These are phyloP conservation scores for Fonsecaea monophora DNA, from an alignment of 2,329 filamentous ascomycete species.

Conservation along the genomic window DNA sequence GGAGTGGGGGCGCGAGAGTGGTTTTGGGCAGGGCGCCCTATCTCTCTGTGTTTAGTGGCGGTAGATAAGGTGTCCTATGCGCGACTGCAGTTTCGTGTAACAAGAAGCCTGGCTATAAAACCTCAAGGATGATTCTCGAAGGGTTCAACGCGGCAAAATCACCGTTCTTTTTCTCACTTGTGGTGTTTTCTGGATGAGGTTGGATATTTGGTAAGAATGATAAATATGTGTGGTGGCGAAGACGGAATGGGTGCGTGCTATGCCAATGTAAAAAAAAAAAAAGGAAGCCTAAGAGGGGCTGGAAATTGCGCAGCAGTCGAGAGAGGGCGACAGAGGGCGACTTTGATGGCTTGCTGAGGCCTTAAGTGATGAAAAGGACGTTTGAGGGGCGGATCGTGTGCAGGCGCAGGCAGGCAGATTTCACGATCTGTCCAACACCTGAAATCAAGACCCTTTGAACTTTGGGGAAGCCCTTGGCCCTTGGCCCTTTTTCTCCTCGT, in stretches of 20 bases:
- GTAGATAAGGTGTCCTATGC: constrained; percentile 32
- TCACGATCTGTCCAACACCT: background rate
- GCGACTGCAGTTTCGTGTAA: constrained; percentile 19
- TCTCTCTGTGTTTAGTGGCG: constrained; percentile 35
- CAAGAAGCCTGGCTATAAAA: constrained; percentile 8
- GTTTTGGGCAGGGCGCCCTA: constrained; percentile 32
- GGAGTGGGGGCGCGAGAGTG: constrained; percentile 19
- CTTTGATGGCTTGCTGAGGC: background rate
- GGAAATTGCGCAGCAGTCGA: background rate
- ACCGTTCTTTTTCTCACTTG: background rate
- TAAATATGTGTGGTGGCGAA: constrained; percentile 14
- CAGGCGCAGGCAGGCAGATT: background rate
- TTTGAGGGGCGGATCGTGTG: constrained; percentile 7
- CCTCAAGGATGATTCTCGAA: background rate
- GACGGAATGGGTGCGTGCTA: constrained; percentile 4
- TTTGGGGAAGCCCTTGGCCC: background rate
- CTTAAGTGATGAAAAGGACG: constrained; percentile 3
- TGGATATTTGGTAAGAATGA: constrained; percentile 16
- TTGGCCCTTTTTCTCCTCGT: constrained; percentile 7
- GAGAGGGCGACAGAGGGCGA: background rate
- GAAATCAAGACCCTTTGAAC: background rate
- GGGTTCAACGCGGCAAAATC: background rate
- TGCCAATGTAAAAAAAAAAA: background rate
- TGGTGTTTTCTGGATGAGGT: constrained; percentile 10
- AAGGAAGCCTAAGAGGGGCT: constrained; percentile 2